Evolutionary conservation across 305 asterid species (phyloP).

Genomic region (Solanum hybrid): DNA sequence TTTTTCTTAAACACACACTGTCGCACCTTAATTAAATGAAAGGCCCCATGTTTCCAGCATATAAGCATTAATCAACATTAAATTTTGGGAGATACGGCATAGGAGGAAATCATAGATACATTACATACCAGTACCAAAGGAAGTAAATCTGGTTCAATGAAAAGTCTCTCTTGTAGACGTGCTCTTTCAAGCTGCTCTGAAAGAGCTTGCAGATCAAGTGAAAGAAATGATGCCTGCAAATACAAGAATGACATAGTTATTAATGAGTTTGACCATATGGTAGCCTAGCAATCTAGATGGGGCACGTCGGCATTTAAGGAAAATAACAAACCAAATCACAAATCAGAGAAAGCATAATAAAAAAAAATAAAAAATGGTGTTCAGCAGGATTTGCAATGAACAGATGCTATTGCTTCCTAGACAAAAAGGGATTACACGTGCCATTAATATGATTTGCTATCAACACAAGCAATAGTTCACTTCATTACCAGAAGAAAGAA

Average conservation of each 20-base stretch:
- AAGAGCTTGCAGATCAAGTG: slow-evolving; percentile 63
- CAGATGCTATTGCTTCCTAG: not conserved
- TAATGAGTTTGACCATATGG: not conserved
- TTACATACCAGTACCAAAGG: slow-evolving; percentile 55
- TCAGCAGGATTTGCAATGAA: not conserved
- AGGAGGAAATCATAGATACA: not conserved
- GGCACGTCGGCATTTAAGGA: not conserved
- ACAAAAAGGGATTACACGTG: not conserved
- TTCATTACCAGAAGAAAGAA: not conserved
- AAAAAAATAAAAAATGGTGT: not conserved
- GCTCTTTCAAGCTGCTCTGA: slow-evolving; percentile 70
- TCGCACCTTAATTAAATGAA: not conserved
- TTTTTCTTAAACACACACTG: not conserved
- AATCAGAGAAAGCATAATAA: not conserved
- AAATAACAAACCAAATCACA: not conserved
- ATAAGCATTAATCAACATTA: not conserved
- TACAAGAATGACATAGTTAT: slow-evolving; percentile 7
- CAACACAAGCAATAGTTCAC: not conserved
- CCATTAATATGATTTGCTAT: not conserved
- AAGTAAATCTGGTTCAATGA: slow-evolving; percentile 52
- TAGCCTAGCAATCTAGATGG: not conserved
- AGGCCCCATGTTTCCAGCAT: not conserved
- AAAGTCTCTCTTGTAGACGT: slow-evolving; percentile 60
- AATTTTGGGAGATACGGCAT: not conserved
- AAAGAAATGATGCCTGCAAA: slow-evolving; percentile 72